Conservation (phyloP, 1,284 basidiomycete genomes). For the Rhodotorula sp. region DNA sequence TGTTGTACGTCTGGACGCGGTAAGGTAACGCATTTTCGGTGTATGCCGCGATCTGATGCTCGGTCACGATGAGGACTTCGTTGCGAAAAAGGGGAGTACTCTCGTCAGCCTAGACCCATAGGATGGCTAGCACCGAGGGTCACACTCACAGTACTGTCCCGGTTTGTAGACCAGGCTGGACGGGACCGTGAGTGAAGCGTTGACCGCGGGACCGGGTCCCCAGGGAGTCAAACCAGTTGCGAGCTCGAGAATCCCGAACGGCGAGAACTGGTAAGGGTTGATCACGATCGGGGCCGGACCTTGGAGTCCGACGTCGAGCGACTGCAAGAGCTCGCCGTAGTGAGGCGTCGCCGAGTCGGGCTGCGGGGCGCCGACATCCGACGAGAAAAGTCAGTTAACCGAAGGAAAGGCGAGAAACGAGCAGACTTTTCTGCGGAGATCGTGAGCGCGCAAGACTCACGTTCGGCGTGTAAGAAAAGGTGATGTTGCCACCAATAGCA, state of each 20-base stretch:
- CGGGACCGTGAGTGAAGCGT: background rate
- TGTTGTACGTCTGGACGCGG: slow-evolving; percentile 12
- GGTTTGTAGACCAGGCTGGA: background rate
- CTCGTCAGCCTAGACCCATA: no score
- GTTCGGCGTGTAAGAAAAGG: background rate
- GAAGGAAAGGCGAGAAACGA: no score
- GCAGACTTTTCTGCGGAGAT: no score
- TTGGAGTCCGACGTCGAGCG: slow-evolving; percentile 7
- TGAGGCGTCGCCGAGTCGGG: background rate
- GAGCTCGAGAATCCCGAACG: background rate
- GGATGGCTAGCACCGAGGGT: background rate
- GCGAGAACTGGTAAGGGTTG: background rate
- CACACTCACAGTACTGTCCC: slow-evolving; percentile 1
- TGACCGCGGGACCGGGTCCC: slow-evolving; percentile 1
- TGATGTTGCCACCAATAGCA: background rate
- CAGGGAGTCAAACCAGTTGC: background rate
- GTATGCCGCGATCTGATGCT: slow-evolving; percentile 5
- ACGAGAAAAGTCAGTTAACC: background rate
- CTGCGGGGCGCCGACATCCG: background rate
- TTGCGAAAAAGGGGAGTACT: background rate
- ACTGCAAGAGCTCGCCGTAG: background rate
- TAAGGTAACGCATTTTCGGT: background rate
- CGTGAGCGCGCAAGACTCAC: background rate
- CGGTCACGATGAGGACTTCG: slow-evolving; percentile 1
- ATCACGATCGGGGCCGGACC: background rate